Base-by-base conservation (phyloP, 78 protist genomes). In the Protostelium mycophagum region DNA sequence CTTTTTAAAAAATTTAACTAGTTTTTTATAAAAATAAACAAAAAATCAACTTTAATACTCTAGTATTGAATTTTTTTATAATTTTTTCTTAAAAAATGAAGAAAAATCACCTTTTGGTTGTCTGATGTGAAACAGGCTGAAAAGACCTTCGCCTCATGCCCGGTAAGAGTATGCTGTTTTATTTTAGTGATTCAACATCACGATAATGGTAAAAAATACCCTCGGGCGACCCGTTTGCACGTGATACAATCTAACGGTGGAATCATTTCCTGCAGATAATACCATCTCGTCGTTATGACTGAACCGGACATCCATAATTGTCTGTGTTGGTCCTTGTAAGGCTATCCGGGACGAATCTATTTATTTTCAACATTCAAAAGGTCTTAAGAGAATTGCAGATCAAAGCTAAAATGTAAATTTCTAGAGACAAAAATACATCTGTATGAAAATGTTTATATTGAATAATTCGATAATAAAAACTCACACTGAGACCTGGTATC, bases 141-240 rank as follows among this genome's bases (percentile, higher is more conserved):
- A 37, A 89, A 88, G 16, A 96, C 95, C 37, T 94, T 96, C 37
- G 92, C 94, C 0, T 88, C 88, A 90, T 96, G 97, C 0, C 97
- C 96, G 0, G 97, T 96, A 37, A 96, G 88, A 36, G 97, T 94
- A 83, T 92, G 97, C 94, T 51, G 16, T 16, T 16, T 51, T 16
- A 5, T 5, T 83, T 29, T 28, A 83, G 29, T 29, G 37, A 83
- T 28, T 28, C 28, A 28, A 83, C 28, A 83, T n/a, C 28, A 83
- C 28, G 29, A 83, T n/a, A 83, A 83, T n/a, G n/a, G n/a, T n/a
- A n/a, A n/a, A n/a, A n/a, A n/a, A 25, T 16, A 51, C 73, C 16
- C 94, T 83, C 38, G 91, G 87, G 34, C 94, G 35, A 28, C 92
- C 96, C 36, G 87, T 34, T 23, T 89, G 90, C 0, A 91, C 94